Evolutionary conservation across 305 asterid species (phyloP).

Genomic region (Fraxinus angustifolia): DNA sequence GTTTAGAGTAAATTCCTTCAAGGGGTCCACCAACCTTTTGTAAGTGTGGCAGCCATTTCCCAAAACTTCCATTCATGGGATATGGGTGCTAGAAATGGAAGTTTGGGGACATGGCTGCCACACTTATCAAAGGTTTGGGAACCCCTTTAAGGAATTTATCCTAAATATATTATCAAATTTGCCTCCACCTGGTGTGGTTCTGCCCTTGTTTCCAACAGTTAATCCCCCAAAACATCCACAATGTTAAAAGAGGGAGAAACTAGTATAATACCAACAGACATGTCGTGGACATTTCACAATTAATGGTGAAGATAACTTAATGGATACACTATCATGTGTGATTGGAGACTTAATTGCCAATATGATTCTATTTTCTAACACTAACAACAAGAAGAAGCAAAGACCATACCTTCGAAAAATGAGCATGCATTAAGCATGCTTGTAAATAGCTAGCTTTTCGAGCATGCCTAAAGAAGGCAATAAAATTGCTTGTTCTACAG

Average conservation of each 20-base stretch:
- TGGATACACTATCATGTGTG: neutral
- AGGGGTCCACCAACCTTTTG: neutral
- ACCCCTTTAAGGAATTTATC: neutral
- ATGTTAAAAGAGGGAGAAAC: neutral
- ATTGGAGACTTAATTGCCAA: slow-evolving; percentile 10
- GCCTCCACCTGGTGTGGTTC: neutral
- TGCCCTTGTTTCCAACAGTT: slow-evolving; percentile 12
- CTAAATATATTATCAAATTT: neutral
- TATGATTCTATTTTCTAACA: neutral
- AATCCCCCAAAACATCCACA: slow-evolving; percentile 8
- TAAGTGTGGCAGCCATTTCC: neutral
- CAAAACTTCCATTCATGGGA: neutral
- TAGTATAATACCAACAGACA: neutral
- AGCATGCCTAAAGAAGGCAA: slow-evolving; percentile 95
- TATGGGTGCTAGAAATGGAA: neutral
- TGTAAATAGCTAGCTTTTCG: slow-evolving; percentile 90
- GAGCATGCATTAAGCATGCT: slow-evolving; percentile 99
- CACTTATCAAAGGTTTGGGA: neutral
- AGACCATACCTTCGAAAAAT: slow-evolving; percentile 81
- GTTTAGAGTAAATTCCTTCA: neutral
- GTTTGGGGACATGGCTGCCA: neutral
- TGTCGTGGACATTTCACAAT: slow-evolving; percentile 1
- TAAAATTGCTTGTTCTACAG: slow-evolving; percentile 88
- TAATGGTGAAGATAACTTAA: slow-evolving; percentile 12
- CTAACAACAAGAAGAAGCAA: slow-evolving; percentile 11